These are phyloP conservation scores for Tillandsia fasciculata DNA, from an alignment of 176 grass and related monocot genomes.

Conservation along the genomic window DNA sequence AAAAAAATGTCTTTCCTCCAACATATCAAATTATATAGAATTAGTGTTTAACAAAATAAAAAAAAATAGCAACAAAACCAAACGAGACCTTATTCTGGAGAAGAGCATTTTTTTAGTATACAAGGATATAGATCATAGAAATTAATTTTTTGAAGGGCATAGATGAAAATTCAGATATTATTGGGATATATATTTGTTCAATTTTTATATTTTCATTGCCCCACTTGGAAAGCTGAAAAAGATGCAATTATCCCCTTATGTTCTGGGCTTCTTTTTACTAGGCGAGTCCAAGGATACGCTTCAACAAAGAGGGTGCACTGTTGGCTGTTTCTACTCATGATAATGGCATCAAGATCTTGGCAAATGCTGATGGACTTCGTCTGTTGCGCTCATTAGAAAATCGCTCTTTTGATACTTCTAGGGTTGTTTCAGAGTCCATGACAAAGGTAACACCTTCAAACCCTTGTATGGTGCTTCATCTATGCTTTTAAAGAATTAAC, in stretches of 20 bases:
- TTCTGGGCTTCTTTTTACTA: constrained; percentile 3
- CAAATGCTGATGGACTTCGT: constrained; percentile 14
- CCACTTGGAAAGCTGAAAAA: not conserved
- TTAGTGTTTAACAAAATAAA: not conserved
- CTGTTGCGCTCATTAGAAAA: constrained; percentile 11
- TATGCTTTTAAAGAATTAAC: not conserved
- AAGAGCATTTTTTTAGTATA: too few relatives aligned
- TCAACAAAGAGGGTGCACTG: constrained; percentile 29
- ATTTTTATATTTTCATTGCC: too few relatives aligned
- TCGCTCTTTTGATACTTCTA: constrained; percentile 37
- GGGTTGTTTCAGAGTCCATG: constrained; percentile 56
- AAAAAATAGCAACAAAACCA: not conserved
- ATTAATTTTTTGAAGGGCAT: too few relatives aligned
- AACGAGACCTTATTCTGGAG: too few relatives aligned
- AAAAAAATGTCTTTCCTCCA: too few relatives aligned
- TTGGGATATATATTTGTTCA: too few relatives aligned
- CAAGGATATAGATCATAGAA: too few relatives aligned
- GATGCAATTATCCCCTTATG: not conserved
- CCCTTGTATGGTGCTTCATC: not conserved
- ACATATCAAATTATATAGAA: too few relatives aligned
- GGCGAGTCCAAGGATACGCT: constrained; percentile 17
- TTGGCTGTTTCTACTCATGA: constrained; percentile 22
- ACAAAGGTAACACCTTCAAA: constrained; percentile 54
- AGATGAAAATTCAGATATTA: too few relatives aligned
- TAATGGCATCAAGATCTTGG: constrained; percentile 28